Conservation (phyloP, 2,329 filamentous ascomycete genomes). For the Talaromyces sp. region DNA sequence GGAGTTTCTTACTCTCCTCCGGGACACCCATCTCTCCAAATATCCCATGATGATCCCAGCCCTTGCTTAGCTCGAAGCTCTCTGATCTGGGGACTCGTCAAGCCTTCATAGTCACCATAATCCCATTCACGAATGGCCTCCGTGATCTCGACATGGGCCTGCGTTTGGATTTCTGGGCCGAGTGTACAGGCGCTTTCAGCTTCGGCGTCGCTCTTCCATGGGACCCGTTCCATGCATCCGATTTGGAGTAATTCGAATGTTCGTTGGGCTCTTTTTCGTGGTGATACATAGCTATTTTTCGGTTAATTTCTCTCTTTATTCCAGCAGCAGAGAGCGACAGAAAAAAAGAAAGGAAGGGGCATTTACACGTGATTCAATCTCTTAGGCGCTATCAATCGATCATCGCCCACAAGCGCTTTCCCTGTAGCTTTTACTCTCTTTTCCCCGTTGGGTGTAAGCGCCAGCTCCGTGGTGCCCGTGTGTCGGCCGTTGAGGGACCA, state of each 20-base stretch:
- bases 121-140: constrained; percentile 74
- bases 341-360: not conserved
- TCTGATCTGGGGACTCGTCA: constrained; percentile 66
- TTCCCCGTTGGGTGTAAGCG: constrained; percentile 75
- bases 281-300: constrained; percentile 66
- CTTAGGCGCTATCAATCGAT: constrained; percentile 76
- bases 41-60: constrained; percentile 66
- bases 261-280: constrained; percentile 71
- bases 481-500: constrained; percentile 86
- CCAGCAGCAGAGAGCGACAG: too few relatives aligned
- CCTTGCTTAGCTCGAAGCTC: constrained; percentile 54
- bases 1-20: constrained; percentile 70
- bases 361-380: constrained; percentile 76
- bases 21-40: constrained; percentile 83
- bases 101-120: constrained; percentile 80
- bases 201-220: constrained; percentile 53
- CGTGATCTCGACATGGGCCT: constrained; percentile 61
- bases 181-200: constrained; percentile 19
- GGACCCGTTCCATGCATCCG: constrained; percentile 62
- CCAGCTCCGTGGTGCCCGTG: constrained; percentile 80
- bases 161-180: constrained; percentile 45
- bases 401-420: constrained; percentile 73
- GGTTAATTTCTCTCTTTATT: not conserved
- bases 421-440: constrained; percentile 71
- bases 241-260: constrained; percentile 86